Base-by-base conservation (phyloP, 140 eudicot species). In the Cichorium intybus region DNA sequence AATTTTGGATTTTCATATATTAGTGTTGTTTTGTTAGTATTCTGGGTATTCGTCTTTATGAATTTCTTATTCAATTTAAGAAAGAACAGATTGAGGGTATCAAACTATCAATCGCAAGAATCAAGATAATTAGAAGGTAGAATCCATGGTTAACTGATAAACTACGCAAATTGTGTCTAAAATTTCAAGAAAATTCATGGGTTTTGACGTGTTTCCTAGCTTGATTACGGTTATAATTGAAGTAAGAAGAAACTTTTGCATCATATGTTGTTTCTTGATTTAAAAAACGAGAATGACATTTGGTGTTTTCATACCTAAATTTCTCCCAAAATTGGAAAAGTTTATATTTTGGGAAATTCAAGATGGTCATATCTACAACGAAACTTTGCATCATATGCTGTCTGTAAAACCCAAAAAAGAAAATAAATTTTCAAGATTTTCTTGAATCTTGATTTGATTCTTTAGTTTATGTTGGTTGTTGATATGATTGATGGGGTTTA, bases 201-300 rank as follows among this genome's bases (percentile, higher is more conserved):
- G 2, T 43, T 43, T 27, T 59, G 67, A 35, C 21, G 41, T 56
- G 53, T 64, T 73, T 53, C 8, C 49, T 65, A 64, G 61, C 53
- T 18, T 55, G 33, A 51, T 60, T 73, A 56, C 23, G 72, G 72
- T 64, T 72, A 72, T 72, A n/a, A 64, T 53, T 72, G 64, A 72
- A 72, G 49, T 24, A 39, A 18, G 53, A 39, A 43, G 62, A 50
- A 58, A 58, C 56, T 49, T 49, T 66, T 59, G 79, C 68, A 65
- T 60, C 79, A 66, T 67, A 67, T 67, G 52, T 2, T 60, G 41
- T 66, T 74, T 67, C 75, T 67, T 59, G 64, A 75, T 66, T 70
- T 16, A 18, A 49, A 50, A 22, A 27, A 3, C 16, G 64, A 75
- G 51, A 27, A 65, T 48, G 73, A 65, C 73, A 73, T 65, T 1